These are phyloP conservation scores for Phialophora tarda DNA, from an alignment of 2,329 filamentous ascomycete species.

Conservation along the genomic window DNA sequence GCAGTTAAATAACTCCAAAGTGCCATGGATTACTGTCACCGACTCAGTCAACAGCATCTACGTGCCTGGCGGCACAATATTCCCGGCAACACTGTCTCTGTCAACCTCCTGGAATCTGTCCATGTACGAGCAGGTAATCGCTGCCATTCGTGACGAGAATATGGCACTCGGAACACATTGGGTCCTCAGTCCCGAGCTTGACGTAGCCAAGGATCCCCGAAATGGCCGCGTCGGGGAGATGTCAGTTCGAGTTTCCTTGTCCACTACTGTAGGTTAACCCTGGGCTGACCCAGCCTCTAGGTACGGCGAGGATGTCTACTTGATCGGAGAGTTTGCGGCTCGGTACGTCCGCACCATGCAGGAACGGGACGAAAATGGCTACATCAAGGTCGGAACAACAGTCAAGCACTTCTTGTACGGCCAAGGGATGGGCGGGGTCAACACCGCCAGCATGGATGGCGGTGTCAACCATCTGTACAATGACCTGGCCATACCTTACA, in stretches of 20 bases:
- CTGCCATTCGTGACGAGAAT: slow-evolving; percentile 11
- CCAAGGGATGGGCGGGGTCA: slow-evolving; percentile 5
- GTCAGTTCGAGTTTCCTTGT: not conserved
- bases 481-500: slow-evolving; percentile 9
- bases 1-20: slow-evolving; percentile 5
- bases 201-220: slow-evolving; percentile 11
- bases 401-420: slow-evolving; percentile 17
- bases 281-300: not conserved
- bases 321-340: slow-evolving; percentile 17
- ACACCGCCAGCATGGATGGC: slow-evolving; percentile 16
- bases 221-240: slow-evolving; percentile 12
- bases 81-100: slow-evolving; percentile 12
- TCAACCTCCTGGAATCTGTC: slow-evolving; percentile 11
- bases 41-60: slow-evolving; percentile 20
- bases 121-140: slow-evolving; percentile 9
- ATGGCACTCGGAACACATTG: slow-evolving; percentile 16
- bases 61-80: slow-evolving; percentile 11
- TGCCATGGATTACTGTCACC: slow-evolving; percentile 12
- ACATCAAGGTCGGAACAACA: slow-evolving; percentile 10
- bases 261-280: no score
- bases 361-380: not conserved
- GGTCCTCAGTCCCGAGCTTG: slow-evolving; percentile 10
- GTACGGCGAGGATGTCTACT: slow-evolving; percentile 17
- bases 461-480: slow-evolving; percentile 17
- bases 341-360: slow-evolving; percentile 14